Conservation (phyloP, 225 moss, liverwort and hornwort genomes). For the Straminergon stramineum region DNA sequence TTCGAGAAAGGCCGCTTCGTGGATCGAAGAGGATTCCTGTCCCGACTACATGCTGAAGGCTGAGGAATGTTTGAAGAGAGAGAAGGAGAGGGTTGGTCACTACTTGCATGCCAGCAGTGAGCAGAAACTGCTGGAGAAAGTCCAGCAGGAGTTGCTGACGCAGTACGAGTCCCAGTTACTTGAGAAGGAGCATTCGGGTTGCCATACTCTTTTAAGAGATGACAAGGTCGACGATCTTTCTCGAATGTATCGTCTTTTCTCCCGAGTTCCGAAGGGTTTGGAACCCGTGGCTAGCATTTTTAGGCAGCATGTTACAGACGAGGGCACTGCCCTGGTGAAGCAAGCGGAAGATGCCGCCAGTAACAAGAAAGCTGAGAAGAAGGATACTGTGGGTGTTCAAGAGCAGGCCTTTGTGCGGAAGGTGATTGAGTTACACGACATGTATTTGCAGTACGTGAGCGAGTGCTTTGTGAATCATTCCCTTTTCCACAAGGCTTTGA, state of each 20-base stretch:
- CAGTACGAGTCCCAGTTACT: conserved; percentile 90
- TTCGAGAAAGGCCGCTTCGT: conserved; percentile 87
- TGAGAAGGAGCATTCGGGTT: conserved; percentile 96
- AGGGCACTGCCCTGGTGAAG: conserved; percentile 94
- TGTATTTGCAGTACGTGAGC: conserved; percentile 94
- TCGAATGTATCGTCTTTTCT: conserved; percentile 86
- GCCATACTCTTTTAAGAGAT: conserved; percentile 79
- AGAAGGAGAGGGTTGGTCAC: conserved; percentile 99
- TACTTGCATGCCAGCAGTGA: conserved; percentile 80
- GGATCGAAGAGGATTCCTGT: conserved; percentile 99
- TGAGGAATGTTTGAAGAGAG: conserved; percentile 85
- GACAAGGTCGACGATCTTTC: conserved; percentile 99
- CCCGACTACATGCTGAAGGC: conserved; percentile 99
- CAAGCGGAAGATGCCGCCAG: conserved; percentile 99
- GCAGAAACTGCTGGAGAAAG: conserved; percentile 86
- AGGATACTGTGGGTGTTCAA: conserved; percentile 87
- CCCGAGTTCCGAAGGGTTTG: conserved; percentile 79
- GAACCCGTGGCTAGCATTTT: conserved; percentile 94
- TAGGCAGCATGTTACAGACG: conserved; percentile 92
- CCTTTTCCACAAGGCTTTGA: conserved; percentile 97
- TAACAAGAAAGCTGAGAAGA: conserved; percentile 94
- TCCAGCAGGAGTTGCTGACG: conserved; percentile 80
- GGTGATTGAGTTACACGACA: conserved; percentile 96
- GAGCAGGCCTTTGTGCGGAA: conserved; percentile 99
- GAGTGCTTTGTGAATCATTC: conserved; percentile 89